A percentile compares a stretch with the other conserved stretches of the same genome.
Conservation (phyloP, 495 filamentous ascomycete genomes). For the Penicillium atrosanguineum region DNA sequence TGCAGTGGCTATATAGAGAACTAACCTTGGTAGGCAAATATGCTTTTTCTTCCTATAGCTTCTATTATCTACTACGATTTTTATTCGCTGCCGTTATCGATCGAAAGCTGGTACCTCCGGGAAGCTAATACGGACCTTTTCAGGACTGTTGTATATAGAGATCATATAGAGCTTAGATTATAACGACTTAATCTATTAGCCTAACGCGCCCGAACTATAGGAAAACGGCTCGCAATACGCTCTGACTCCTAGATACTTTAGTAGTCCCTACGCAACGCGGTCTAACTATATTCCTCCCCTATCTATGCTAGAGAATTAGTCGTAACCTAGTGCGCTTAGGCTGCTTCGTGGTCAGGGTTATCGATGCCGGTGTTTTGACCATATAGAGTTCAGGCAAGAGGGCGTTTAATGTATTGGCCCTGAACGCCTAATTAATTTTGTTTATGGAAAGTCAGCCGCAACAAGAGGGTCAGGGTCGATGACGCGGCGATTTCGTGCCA, state of each 20-base stretch:
- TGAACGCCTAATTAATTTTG: too few species aligned
- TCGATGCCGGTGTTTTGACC: too few species aligned
- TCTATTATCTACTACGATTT: not conserved
- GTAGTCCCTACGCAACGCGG: constrained; percentile 1
- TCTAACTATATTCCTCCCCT: constrained; percentile 3
- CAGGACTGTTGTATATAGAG: not conserved
- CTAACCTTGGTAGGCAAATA: constrained; percentile 1
- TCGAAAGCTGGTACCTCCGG: not conserved
- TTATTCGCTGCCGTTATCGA: not conserved
- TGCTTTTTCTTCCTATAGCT: not conserved
- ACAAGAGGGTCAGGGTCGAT: constrained; percentile 5
- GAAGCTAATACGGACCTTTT: not conserved
- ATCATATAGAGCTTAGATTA: constrained; percentile 4
- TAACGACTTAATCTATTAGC: constrained; percentile 4
- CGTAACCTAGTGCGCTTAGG: constrained; percentile 1
- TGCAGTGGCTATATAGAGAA: constrained; percentile 5
- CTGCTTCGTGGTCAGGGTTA: too few species aligned
- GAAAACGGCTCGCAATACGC: constrained; percentile 14
- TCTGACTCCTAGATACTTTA: constrained; percentile 10
- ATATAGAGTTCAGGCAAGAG: too few species aligned
- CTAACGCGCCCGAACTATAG: not conserved
- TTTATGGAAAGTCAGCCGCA: constrained; percentile 8
- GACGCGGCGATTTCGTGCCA: constrained; percentile 9
- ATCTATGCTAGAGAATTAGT: not conserved
- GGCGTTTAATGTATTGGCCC: too few species aligned